These are phyloP conservation scores for Orbilia quercus DNA, from an alignment of 2,329 filamentous ascomycete genomes.

Conservation along the genomic window DNA sequence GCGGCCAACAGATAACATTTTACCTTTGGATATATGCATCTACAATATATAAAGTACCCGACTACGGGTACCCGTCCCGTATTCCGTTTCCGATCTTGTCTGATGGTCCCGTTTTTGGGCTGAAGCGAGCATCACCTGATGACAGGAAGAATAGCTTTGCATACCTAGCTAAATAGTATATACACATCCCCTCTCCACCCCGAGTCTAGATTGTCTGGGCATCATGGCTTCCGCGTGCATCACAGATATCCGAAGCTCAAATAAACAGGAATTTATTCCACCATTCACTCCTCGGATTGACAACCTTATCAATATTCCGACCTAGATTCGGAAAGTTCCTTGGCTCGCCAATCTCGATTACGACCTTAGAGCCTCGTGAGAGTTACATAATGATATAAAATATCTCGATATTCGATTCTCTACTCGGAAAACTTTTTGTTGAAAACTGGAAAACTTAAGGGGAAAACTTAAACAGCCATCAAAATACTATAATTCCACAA, in stretches of 20 bases:
- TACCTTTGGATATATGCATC: slow-evolving; percentile 6
- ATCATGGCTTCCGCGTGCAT: not conserved
- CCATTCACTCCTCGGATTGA: not conserved
- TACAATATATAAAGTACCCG: not conserved
- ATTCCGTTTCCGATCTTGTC: slow-evolving; percentile 43
- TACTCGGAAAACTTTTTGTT: too few relatives aligned
- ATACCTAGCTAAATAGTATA: slow-evolving; percentile 29
- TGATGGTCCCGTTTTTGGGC: not conserved
- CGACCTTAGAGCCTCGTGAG: too few relatives aligned
- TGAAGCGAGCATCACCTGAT: not conserved
- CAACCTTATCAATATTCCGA: too few relatives aligned
- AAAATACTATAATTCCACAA: too few relatives aligned
- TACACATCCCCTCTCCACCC: slow-evolving; percentile 4
- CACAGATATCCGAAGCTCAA: not conserved
- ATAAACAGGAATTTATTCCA: not conserved
- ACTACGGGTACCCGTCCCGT: slow-evolving; percentile 45
- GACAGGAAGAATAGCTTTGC: not conserved
- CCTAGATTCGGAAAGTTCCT: too few relatives aligned
- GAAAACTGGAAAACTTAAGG: too few relatives aligned
- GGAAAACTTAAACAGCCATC: not conserved
- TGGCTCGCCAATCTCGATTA: too few relatives aligned
- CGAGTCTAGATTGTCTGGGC: not conserved
- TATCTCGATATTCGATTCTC: too few relatives aligned
- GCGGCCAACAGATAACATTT: not conserved
- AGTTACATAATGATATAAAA: too few relatives aligned